Evolutionary conservation across 148 eudicot species (phyloP), one percentile per base, ranked within the genome.

Genomic region (Silene conica): DNA sequence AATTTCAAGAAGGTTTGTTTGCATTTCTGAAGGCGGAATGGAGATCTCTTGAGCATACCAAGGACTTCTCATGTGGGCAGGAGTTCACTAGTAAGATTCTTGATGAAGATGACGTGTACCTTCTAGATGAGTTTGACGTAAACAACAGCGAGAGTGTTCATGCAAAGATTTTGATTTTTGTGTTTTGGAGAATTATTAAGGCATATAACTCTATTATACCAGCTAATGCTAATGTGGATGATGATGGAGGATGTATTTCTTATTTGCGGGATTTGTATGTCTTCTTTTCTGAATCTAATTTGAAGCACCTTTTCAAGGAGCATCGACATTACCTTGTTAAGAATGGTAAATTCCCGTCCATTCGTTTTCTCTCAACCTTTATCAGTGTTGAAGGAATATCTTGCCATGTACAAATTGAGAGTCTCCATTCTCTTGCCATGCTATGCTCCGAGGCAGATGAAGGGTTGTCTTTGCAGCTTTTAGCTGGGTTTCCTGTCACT

Each of bases 101-200:
- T 69, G 87, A 87, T 63, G 74, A 77, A 50, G 90, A 81, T 64
- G 82, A 84, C 75, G 75, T 72, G 73, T 55, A 74, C 34, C 77
- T 88, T 69, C 71, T 95, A 58, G 84, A 89, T 73, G 82, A 87
- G 52, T 70, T 88, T 57, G 63, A 70, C 77, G 78, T 73, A 67
- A 69, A 81, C 63, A 77, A 76, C 76, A 67, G 78, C 25, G 75
- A 63, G 63, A 82, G 82, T 67, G 79, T 95, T 79, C 87, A 88
- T 87, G 80, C 84, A 63, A 83, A 77, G 81, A 83, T 95, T 63
- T 71, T 95, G 55, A 76, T 85, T 26, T 83, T 82, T 63, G 70
- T 86, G 79, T 90, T 88, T 78, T 88, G 89, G 98, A 85, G 88
- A 74, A 76, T 85, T 54, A 78, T 82, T 3, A 81, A 85, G 86